A percentile compares a stretch with the other conserved stretches of the same genome.
These are phyloP conservation scores for Gaultheria prostrata DNA, from an alignment of 148 eudicot genomes.

Conservation along the genomic window DNA sequence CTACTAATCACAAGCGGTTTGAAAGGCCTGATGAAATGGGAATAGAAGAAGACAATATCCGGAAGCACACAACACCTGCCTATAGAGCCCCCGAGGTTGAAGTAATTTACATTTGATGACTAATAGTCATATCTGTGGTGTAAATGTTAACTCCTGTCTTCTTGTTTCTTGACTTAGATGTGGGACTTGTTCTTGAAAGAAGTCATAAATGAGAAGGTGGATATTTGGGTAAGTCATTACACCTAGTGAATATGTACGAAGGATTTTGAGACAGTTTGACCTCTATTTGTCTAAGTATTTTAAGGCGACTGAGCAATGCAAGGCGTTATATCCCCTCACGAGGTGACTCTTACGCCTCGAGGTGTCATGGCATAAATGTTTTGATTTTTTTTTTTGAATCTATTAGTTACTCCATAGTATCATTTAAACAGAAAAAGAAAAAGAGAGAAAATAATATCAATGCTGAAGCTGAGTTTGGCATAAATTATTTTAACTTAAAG, in stretches of 20 bases:
- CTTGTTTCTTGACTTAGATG: slow-evolving; percentile 65
- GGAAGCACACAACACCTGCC: slow-evolving; percentile 98
- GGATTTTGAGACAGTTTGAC: background rate
- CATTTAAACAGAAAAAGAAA: background rate
- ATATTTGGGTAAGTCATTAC: slow-evolving; percentile 83
- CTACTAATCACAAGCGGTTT: slow-evolving; percentile 90
- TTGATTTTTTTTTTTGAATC: background rate
- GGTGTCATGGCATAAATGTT: background rate
- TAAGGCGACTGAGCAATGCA: background rate
- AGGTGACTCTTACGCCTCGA: background rate
- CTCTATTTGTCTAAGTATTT: background rate
- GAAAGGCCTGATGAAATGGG: slow-evolving; percentile 99
- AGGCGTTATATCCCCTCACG: background rate
- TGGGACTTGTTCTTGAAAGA: slow-evolving; percentile 92
- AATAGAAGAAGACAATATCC: slow-evolving; percentile 91
- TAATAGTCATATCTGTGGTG: slow-evolving; percentile 8
- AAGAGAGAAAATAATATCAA: background rate
- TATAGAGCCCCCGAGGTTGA: slow-evolving; percentile 98
- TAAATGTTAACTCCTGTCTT: slow-evolving; percentile 29
- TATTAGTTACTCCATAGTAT: background rate
- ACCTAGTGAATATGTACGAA: background rate
- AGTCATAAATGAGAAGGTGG: slow-evolving; percentile 90
- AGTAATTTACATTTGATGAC: slow-evolving; percentile 26
- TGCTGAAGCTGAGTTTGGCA: background rate
- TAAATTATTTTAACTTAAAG: too few relatives aligned